Evolutionary conservation across 768 basidiomycete genomes (phyloP).

Genomic region (Harrya chromipes): DNA sequence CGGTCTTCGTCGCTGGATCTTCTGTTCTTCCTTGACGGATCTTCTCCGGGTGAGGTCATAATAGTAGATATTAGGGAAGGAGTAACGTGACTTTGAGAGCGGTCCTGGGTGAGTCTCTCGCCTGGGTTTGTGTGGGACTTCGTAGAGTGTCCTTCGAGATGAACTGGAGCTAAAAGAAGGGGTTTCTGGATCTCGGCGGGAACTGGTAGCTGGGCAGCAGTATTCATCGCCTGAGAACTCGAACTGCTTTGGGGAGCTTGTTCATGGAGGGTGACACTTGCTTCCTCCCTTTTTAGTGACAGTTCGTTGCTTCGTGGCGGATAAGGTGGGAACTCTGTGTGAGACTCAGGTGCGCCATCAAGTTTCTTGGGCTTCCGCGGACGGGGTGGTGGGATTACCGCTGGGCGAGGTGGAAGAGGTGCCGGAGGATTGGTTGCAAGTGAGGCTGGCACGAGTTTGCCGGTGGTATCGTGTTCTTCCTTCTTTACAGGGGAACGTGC

Average conservation of each 20-base stretch:
- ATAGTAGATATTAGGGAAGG: constrained; percentile 10
- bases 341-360: background rate
- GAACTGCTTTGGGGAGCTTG: background rate
- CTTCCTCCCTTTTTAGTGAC: background rate
- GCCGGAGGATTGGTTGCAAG: background rate
- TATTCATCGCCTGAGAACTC: constrained; percentile 11
- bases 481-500: constrained; percentile 1
- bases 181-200: constrained; percentile 6
- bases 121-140: background rate
- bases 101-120: constrained; percentile 1
- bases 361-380: constrained; percentile 14
- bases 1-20: constrained; percentile 10
- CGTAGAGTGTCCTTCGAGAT: constrained; percentile 6
- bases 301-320: background rate
- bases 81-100: background rate
- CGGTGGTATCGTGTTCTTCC: constrained; percentile 17
- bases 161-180: constrained; percentile 7
- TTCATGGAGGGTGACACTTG: background rate
- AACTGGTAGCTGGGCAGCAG: constrained; percentile 2
- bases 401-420: constrained; percentile 16
- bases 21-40: constrained; percentile 7
- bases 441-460: background rate
- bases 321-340: background rate
- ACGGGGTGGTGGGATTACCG: constrained; percentile 26
- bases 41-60: constrained; percentile 4